Evolutionary conservation across 148 eudicot species (phyloP), one percentile per base, ranked within the genome.

Genomic region (Arbutus unedo): DNA sequence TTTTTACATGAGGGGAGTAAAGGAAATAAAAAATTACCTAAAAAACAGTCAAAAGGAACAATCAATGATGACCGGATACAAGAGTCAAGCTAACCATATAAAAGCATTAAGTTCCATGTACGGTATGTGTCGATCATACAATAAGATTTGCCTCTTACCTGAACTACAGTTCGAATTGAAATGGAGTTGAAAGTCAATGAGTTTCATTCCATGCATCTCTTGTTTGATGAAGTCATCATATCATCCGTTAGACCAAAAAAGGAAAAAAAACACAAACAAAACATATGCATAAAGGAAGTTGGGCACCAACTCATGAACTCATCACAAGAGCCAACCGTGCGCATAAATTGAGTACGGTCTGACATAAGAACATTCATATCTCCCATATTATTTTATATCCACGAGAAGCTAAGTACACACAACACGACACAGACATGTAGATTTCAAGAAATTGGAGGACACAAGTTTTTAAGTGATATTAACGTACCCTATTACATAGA

Each of bases 251-350:
- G 64, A 62, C 8, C 68, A 21, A 23, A 6, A 9, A 8, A 51
- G 54, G 8, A 51, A 51, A 13, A n/a, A n/a, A 60, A 7, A 19
- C 9, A 60, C 23, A 59, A 6, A n/a, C 25, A 59, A n/a, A 59
- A 60, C 31, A 51, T 59, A 19, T 59, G 64, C 64, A 59, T 19
- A 59, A 18, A 59, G 64, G 64, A 59, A 59, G 23, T 59, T 59
- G 64, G 64, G 64, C 21, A 59, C 18, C 7, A 31, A 41, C 44
- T 19, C 19, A 79, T 47, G 66, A 21, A 47, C 73, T 45, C 7
- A 25, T 11, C 70, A 60, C 70, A 43, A 7, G 55, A 73, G 55
- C 81, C 81, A 62, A 19, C 81, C 45, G 25, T 21, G 71, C 81
- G 47, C n/a, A 47, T 79, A 64, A 79, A 62, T 43, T 45, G n/a